A percentile compares a stretch with the other conserved stretches of the same genome.
These are phyloP conservation scores for Trichopus zeylanicus DNA, from an alignment of 116 monocot species.

Conservation along the genomic window DNA sequence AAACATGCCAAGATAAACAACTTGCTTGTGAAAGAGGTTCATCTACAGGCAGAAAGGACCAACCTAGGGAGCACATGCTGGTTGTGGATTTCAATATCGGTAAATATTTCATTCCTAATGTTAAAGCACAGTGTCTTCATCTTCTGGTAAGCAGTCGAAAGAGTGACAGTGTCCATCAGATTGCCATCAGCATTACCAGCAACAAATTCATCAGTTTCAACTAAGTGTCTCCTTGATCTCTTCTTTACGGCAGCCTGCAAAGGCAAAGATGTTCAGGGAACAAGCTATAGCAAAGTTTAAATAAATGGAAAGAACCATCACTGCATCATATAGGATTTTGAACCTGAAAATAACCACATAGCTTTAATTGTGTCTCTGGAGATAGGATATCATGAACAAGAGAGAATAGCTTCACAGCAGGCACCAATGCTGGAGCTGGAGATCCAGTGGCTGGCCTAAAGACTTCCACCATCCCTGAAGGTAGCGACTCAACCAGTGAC, in stretches of 20 bases:
- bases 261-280: neutral
- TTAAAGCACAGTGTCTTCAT: constrained; percentile 74
- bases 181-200: constrained; percentile 40
- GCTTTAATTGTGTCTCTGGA: constrained; percentile 81
- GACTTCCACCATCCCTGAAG: constrained; percentile 66
- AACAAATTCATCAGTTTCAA: constrained; percentile 87
- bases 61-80: constrained; percentile 91
- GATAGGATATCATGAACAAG: constrained; percentile 87
- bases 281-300: neutral
- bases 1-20: no score
- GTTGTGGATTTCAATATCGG: constrained; percentile 90
- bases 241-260: constrained; percentile 81
- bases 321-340: neutral
- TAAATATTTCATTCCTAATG: constrained; percentile 83
- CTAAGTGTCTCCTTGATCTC: constrained; percentile 69
- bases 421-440: constrained; percentile 62
- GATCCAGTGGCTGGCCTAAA: constrained; percentile 63
- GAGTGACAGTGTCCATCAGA: constrained; percentile 39
- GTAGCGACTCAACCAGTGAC: constrained; percentile 75
- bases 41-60: neutral
- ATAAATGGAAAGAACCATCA: neutral
- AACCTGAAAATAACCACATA: constrained; percentile 92
- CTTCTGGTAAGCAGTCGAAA: constrained; percentile 74
- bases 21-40: no score
- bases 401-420: constrained; percentile 74